Percentiles rank a stretch among this genome's conserved stretches.
Evolutionary conservation across 495 filamentous ascomycete species (phyloP).

Genomic region (Aspergillus bertholletiae): DNA sequence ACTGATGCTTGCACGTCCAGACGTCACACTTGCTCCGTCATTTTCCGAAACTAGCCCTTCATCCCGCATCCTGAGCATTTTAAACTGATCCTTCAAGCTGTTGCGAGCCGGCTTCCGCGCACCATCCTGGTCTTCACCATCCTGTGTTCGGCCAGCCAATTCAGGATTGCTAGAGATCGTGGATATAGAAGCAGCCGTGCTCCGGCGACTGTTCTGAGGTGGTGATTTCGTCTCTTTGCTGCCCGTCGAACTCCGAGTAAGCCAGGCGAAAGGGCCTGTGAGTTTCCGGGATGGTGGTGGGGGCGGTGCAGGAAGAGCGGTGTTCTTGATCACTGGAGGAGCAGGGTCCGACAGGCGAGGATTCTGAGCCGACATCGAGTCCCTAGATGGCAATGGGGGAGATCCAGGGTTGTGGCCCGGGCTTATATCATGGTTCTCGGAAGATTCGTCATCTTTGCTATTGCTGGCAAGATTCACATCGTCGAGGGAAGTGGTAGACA

Average conservation of each 20-base stretch:
- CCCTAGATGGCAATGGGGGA: constrained; percentile 49
- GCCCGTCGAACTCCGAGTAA: constrained; percentile 67
- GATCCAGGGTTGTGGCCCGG: constrained; percentile 32
- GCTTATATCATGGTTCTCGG: constrained; percentile 14
- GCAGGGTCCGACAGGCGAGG: constrained; percentile 43
- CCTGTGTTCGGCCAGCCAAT: constrained; percentile 65
- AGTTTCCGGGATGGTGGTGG: constrained; percentile 58
- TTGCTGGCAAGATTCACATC: constrained; percentile 65
- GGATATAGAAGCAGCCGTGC: constrained; percentile 71
- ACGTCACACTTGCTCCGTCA: constrained; percentile 33
- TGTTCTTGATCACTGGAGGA: constrained; percentile 37
- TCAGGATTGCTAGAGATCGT: constrained; percentile 73
- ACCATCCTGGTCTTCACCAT: constrained; percentile 53
- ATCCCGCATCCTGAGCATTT: constrained; percentile 74
- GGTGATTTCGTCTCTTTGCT: constrained; percentile 58
- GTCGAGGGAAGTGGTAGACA: constrained; percentile 64
- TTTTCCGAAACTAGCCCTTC: constrained; percentile 58
- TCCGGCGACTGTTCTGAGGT: constrained; percentile 47
- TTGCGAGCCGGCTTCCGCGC: constrained; percentile 53
- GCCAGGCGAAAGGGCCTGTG: constrained; percentile 79
- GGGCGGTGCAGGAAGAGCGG: constrained; percentile 40
- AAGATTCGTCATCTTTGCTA: constrained; percentile 35
- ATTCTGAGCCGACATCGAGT: constrained; percentile 38
- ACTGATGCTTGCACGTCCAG: constrained; percentile 43
- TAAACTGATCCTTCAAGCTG: constrained; percentile 82